Base-by-base conservation (phyloP, 352 stramenopile genomes). In the Phytophthora tentaculata region DNA sequence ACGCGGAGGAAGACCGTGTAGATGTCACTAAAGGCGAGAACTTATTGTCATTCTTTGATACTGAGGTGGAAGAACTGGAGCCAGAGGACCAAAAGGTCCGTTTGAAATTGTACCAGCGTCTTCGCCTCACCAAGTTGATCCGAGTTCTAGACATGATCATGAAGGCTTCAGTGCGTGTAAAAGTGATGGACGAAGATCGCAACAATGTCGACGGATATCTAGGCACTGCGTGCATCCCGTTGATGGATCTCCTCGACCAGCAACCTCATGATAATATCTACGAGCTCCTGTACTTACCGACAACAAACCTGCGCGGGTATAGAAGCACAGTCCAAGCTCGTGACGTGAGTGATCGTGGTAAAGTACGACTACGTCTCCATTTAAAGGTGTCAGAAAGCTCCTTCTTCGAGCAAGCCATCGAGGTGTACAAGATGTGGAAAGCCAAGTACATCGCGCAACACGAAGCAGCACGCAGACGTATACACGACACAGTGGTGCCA, bases 171-270 rank as follows among this genome's bases (percentile, higher is more conserved):
- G 45, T 93, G 41, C 69, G 76, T 9, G 79, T 93, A 17, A 82
- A 82, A 5, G 60, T 93, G 19, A 83, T 89, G 71, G 79, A 86
- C 41, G 75, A 89, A 59, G 74, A 88, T 55, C 67, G 71, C 10
- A 69, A 64, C 19, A 74, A 76, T 20, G 74, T 73, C 6, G 74
- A 93, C 58, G 73, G 83, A 1, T 69, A 81, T 20, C 68, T 93
- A 14, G 84, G 84, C 19, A 77, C 80, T 8, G 76, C 83, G 17
- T 82, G 79, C 47, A 84, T 93, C 44, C 84, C 84, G 3, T 57
- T 91, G 2, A 67, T 93, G 22, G 84, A 93, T 49, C 60, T 93
- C n/a, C 63, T 93, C 2, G 84, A 93, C 50, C 77, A 86, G 22
- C 59, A 81, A 7, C 70, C 83, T 26, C 84, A 86, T 57, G 74